These are phyloP conservation scores for Escovopsis sp. DNA, from an alignment of 2,329 filamentous ascomycete genomes.

Conservation along the genomic window DNA sequence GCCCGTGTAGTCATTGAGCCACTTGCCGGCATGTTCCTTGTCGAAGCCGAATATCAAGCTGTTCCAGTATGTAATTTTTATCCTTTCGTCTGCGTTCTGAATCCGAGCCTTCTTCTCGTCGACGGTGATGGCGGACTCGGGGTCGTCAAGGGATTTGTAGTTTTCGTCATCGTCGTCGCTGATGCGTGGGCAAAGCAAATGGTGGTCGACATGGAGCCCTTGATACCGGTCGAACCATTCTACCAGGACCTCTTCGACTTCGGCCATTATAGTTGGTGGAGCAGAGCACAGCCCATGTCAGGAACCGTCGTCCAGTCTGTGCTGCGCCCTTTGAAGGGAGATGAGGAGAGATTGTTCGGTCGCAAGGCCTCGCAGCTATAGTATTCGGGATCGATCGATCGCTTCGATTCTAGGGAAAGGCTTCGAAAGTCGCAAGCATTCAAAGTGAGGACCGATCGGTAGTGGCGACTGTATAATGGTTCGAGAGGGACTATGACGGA, in stretches of 20 bases:
- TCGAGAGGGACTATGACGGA: no score
- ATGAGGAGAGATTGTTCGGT: no score
- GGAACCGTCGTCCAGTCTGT: background rate
- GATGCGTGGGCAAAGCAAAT: conserved; percentile 55
- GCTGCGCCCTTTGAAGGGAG: no score
- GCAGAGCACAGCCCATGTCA: conserved; percentile 1
- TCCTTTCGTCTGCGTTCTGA: conserved; percentile 37
- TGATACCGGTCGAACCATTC: conserved; percentile 30
- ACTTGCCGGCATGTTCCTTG: conserved; percentile 41
- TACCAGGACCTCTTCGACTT: conserved; percentile 24
- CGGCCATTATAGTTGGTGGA: conserved; percentile 20
- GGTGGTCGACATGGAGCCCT: conserved; percentile 32
- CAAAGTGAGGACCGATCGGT: no score
- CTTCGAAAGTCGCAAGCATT: no score
- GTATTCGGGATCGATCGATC: no score
- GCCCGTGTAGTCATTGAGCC: conserved; percentile 43
- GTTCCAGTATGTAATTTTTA: conserved; percentile 50
- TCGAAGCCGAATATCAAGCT: conserved; percentile 55
- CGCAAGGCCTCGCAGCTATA: no score
- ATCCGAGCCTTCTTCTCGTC: conserved; percentile 40
- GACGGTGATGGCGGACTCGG: conserved; percentile 30
- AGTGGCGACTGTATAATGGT: no score
- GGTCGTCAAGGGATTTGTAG: conserved; percentile 38
- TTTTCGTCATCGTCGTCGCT: conserved; percentile 47
- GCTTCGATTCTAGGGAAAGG: no score